These are phyloP conservation scores for Cavenderia fasciculata DNA, from an alignment of 78 protist genomes.

Conservation along the genomic window DNA sequence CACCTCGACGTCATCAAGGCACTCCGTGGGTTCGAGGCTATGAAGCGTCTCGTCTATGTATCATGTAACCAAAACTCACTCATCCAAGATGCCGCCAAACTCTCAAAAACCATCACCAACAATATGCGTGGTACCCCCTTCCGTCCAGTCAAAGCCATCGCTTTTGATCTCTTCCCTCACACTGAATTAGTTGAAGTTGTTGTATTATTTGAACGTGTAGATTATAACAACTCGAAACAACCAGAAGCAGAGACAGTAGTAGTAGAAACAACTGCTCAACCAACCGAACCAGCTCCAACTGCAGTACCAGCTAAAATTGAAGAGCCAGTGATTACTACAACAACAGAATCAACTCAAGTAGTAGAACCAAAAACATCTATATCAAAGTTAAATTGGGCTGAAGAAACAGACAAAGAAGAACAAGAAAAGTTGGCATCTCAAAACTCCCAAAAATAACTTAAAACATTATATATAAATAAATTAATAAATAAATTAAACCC, in stretches of 20 bases:
- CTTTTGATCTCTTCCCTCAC: constrained; percentile 95
- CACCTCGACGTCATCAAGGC: constrained; percentile 82
- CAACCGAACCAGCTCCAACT: too few species aligned
- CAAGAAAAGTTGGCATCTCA: too few species aligned
- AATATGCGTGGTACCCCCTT: constrained; percentile 80
- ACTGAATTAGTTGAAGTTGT: constrained; percentile 87
- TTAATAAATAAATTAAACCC: background rate
- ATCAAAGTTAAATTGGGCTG: too few species aligned
- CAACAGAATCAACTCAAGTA: too few species aligned
- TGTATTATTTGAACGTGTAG: constrained; percentile 77
- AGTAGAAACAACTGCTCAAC: too few species aligned
- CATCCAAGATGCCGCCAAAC: constrained; percentile 36
- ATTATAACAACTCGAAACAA: background rate
- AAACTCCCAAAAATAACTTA: too few species aligned
- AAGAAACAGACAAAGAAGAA: too few species aligned
- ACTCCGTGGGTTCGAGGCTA: constrained; percentile 43
- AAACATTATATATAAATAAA: too few species aligned
- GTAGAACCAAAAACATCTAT: too few species aligned
- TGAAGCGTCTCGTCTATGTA: constrained; percentile 83
- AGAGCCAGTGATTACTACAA: too few species aligned
- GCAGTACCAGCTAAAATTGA: too few species aligned
- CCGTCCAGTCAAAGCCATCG: constrained; percentile 43
- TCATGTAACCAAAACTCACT: constrained; percentile 84
- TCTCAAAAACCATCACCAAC: constrained; percentile 80
- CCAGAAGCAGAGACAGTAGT: too few species aligned